Evolutionary conservation across 768 basidiomycete species (phyloP).

Genomic region (Auricularia cornea): DNA sequence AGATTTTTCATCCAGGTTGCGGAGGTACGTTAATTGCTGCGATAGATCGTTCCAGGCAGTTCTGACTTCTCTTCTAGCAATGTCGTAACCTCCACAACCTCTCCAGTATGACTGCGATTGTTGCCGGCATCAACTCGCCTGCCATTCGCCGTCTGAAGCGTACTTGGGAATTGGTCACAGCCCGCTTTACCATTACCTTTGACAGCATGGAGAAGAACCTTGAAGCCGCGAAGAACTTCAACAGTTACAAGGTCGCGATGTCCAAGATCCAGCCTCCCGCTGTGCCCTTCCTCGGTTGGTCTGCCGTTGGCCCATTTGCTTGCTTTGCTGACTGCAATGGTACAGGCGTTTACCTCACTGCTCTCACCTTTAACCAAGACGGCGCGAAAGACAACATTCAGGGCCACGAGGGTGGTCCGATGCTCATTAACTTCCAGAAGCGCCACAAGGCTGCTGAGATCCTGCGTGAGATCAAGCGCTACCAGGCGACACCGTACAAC

Average conservation of each 20-base stretch:
- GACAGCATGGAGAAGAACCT: constrained; percentile 80
- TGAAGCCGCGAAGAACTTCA: constrained; percentile 90
- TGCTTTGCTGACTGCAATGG: not conserved
- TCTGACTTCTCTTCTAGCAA: constrained; percentile 44
- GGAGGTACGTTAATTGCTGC: constrained; percentile 50
- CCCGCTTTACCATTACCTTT: constrained; percentile 65
- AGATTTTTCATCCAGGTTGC: constrained; percentile 90
- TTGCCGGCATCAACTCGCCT: constrained; percentile 91
- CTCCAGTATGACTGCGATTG: constrained; percentile 93
- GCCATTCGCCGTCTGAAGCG: constrained; percentile 88
- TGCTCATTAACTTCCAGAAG: constrained; percentile 90
- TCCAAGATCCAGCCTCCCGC: constrained; percentile 83
- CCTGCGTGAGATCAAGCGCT: constrained; percentile 92
- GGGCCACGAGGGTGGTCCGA: constrained; percentile 21
- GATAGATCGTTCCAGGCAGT: not conserved
- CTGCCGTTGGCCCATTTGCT: not conserved
- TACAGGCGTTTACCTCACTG: constrained; percentile 89
- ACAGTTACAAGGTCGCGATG: constrained; percentile 78
- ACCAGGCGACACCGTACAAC: constrained; percentile 89
- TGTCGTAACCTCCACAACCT: constrained; percentile 88
- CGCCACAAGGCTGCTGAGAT: constrained; percentile 94
- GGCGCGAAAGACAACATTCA: constrained; percentile 82
- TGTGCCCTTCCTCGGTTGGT: constrained; percentile 90
- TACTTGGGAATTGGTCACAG: constrained; percentile 84
- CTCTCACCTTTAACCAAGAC: constrained; percentile 93